Evolutionary conservation across 352 stramenopile genomes (phyloP), one percentile per base, ranked within the genome.

Genomic region (Globisporangium echinulatum): DNA sequence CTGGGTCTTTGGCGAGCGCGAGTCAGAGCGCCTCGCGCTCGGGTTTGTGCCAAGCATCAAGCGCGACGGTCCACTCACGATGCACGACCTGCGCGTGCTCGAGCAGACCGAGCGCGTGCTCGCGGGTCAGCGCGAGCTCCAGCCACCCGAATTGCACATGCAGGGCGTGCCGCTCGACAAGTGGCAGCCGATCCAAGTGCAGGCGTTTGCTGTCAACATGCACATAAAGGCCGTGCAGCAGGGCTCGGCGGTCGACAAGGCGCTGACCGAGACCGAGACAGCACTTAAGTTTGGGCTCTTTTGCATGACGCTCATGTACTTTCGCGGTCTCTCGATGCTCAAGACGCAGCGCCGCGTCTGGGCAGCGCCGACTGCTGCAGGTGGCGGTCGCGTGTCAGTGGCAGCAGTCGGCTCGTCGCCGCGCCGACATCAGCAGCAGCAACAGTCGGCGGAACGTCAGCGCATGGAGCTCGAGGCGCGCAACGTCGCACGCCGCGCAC

Each of bases 221-320:
- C 63, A 72, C 13, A 78, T 72, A n/a, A 93, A 92, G 56, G 82
- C 78, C 0, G 77, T 90, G 7, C 72, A 84, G 40, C 77, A 88
- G 56, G 85, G 77, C 9, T 91, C 82, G 0, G 67, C 69, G 4
- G 54, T 87, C 55, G 80, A 88, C 63, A 82, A 80, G 19, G 66
- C 77, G 54, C 77, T 94, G 43, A 81, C 76, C 10, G 86, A 94
- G 59, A 96, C 92, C 14, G 93, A 99, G 71, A 80, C 79, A 14
- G 96, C 87, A n/a, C 79, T 98, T n/a, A 96, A 94, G 38, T 98
- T 98, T 63, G 95, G 92, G 10, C 65, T 99, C 17, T 98, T 99
- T 63, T 97, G 77, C 69, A 87, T 98, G 68, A 97, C 92, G 40
- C 79, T 99, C 48, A 97, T 97, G 92, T 98, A 98, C 71, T 98